These are phyloP conservation scores for Telfairia occidentalis DNA, from an alignment of 331 rosid species.

Conservation along the genomic window DNA sequence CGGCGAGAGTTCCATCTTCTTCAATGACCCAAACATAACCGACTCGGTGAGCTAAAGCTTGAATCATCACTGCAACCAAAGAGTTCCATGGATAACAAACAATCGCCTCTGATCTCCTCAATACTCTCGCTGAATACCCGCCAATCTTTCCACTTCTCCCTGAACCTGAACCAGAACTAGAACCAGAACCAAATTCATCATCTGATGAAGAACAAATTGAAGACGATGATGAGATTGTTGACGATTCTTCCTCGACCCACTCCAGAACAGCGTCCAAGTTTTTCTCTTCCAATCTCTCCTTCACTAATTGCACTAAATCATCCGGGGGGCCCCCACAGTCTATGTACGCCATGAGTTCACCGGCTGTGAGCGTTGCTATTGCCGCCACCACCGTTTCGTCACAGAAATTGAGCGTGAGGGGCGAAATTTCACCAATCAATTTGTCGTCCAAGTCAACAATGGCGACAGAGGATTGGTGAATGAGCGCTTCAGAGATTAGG, in stretches of 20 bases:
- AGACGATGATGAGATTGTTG: conserved; percentile 38
- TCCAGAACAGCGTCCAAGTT: conserved; percentile 41
- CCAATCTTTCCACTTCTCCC: conserved; percentile 45
- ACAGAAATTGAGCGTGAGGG: conserved; percentile 53
- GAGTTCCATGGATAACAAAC: conserved; percentile 84
- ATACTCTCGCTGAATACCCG: conserved; percentile 44
- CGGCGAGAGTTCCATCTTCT: conserved; percentile 9
- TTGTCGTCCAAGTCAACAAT: conserved; percentile 56
- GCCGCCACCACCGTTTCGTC: conserved; percentile 49
- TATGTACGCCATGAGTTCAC: conserved; percentile 58
- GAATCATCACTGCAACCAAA: conserved; percentile 78
- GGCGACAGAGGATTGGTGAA: conserved; percentile 72
- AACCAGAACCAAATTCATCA: conserved; percentile 39
- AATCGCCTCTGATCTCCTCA: conserved; percentile 55
- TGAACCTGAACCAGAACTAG: conserved; percentile 4
- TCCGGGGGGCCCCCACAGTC: conserved; percentile 64
- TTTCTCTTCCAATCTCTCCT: conserved; percentile 43
- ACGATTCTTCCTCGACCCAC: conserved; percentile 45
- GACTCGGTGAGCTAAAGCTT: conserved; percentile 75
- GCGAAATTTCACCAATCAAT: conserved; percentile 87
- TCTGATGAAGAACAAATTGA: conserved; percentile 55
- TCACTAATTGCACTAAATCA: conserved; percentile 56
- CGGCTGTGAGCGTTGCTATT: conserved; percentile 53
- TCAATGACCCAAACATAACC: conserved; percentile 69
- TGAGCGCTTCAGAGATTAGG: conserved; percentile 50